Evolutionary conservation across 208 protist genomes (phyloP), one percentile per base, ranked within the genome.

Genomic region (Leishmania tarentolae): DNA sequence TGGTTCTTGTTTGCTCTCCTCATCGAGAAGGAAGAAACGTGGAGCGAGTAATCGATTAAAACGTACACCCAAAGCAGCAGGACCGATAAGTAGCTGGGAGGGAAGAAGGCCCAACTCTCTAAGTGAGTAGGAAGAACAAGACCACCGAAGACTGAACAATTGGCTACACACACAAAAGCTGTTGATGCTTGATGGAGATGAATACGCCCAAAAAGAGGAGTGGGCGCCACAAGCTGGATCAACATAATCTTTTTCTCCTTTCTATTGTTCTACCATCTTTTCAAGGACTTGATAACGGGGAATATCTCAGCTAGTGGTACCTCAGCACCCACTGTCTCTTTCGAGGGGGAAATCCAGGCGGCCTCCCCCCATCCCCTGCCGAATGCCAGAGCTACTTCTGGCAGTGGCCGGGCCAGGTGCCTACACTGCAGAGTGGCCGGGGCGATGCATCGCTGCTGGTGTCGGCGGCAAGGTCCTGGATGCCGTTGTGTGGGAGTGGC

Each of bases 391-490:
- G 0, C 50, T 4, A 6, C 69, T 52, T 37, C 7, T n/a, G 8
- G 44, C 52, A 21, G 31, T 28, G 69, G 53, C 28, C 11, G 69
- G 69, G 40, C 21, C 40, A 24, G 31, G 28, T 37, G 0, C 21
- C 40, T 28, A 50, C 28, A 11, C 28, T 28, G 69, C 40, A 31
- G 40, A 11, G 24, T 15, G 69, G 44, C 21, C 28, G 31, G 69
- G 35, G 69, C 46, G 69, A 52, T 73, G 40, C 21, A 53, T 73
- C 28, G 44, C 69, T 50, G 21, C 69, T 73, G 69, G 13, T 73
- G 42, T 13, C 69, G 28, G 69, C 37, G 42, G 69, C 52, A 9
- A 50, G 44, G 44, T 31, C 11, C 9, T 73, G 24, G 42, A 50
- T 37, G 44, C 9, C 42, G 69, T 53, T 52, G 69, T 28, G 6